Conservation (phyloP, 495 filamentous ascomycete species). For the Halenospora varia region DNA sequence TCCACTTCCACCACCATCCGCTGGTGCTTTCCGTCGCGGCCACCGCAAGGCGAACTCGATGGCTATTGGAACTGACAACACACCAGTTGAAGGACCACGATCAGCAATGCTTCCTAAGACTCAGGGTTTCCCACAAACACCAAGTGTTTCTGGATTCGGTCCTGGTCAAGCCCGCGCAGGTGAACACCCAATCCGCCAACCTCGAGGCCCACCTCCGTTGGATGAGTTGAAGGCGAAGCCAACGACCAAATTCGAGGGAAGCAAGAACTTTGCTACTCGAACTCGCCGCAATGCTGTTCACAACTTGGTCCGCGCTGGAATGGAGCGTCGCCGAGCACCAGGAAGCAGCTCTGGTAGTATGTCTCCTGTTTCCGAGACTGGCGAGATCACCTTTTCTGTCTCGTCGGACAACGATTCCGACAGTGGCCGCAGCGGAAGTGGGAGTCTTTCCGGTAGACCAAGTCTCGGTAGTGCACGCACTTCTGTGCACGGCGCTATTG, state of each 20-base stretch:
- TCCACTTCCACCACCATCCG: conserved; percentile 74
- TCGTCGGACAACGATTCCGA: conserved; percentile 72
- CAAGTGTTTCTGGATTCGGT: conserved; percentile 78
- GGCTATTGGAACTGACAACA: conserved; percentile 51
- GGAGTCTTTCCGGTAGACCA: conserved; percentile 73
- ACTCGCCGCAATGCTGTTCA: conserved; percentile 88
- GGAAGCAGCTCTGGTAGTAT: conserved; percentile 68
- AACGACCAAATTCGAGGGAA: conserved; percentile 90
- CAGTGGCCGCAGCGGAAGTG: conserved; percentile 72
- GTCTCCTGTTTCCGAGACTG: conserved; percentile 80
- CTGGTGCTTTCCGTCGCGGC: conserved; percentile 82
- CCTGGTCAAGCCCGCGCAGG: conserved; percentile 90
- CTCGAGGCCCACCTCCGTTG: conserved; percentile 84
- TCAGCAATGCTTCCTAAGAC: conserved; percentile 67
- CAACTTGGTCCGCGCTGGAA: conserved; percentile 85
- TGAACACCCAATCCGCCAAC: conserved; percentile 91
- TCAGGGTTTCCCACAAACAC: conserved; percentile 68
- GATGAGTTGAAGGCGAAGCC: conserved; percentile 90
- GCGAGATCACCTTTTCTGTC: conserved; percentile 68
- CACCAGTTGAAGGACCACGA: conserved; percentile 42
- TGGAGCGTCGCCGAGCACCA: conserved; percentile 72
- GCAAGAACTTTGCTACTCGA: conserved; percentile 96
- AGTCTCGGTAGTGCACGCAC: conserved; percentile 78
- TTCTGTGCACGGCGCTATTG: conserved; percentile 77
- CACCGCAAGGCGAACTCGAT: conserved; percentile 91